Evolutionary conservation across 495 filamentous ascomycete genomes (phyloP), one percentile per base, ranked within the genome.

Genomic region (Xylona heveae): DNA sequence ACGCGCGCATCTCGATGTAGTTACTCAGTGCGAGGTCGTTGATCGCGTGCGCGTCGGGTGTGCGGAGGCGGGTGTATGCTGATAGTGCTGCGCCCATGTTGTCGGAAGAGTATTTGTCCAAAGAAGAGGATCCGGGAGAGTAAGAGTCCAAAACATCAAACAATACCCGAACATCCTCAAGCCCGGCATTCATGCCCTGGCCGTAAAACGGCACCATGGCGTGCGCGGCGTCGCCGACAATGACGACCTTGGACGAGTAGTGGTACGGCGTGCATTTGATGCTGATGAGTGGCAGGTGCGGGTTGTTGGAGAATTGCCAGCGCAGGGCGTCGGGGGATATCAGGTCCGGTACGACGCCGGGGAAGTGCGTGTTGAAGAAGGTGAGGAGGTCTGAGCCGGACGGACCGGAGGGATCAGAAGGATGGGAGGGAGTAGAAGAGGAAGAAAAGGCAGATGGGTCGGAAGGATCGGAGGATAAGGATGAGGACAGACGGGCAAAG

Each of bases 131-230:
- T n/a, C n/a, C n/a, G n/a, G n/a, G n/a, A n/a, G n/a, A n/a, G 20
- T 33, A 9, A 1, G 1, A 24, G 31, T 23, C n/a, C 10, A 33
- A 19, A 6, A 63, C 43, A 25, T 74, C 61, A 44, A 93, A 78
- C 7, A 94, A 65, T 24, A 84, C 65, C n/a, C 72, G 61, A 20
- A 88, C 70, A 48, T 91, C 72, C 50, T 88, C 74, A 34, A 97
- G 64, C 1, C 81, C 72, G 13, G 88, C 68, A 49, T 97, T 83
- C 59, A 90, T 78, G 29, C 80, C 75, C 44, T 95, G 76, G 14
- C 78, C 76, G 54, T 88, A 79, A 58, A 95, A 97, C 1, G 90
- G 88, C 0, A 97, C 81, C 67, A 97, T 93, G 29, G 88, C 90
- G 52, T 97, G 90, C 5, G 88, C 88, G 15, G 88, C 83, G 44